phyloP scores from a whole-genome alignment of 768 basidiomycete genomes.

The Podaxis sp. region DNA sequence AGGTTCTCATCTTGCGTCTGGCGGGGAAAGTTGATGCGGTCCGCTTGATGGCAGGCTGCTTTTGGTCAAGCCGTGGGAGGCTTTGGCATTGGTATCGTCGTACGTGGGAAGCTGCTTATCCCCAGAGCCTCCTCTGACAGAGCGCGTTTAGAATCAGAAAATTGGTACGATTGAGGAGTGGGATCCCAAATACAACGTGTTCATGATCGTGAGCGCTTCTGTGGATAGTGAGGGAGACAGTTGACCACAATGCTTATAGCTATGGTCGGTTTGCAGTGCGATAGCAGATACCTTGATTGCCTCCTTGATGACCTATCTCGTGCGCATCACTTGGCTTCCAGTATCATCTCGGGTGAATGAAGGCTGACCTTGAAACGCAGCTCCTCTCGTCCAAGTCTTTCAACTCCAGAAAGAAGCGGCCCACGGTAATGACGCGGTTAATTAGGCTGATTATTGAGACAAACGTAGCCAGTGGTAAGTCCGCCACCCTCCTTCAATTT shows the following conservation, averaged over 20 bases:
- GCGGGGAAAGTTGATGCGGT: not conserved
- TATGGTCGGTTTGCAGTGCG: constrained; percentile 10
- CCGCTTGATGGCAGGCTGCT: not conserved
- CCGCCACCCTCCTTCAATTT: not conserved
- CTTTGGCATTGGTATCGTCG: constrained; percentile 13
- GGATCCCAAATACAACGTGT: constrained; percentile 1
- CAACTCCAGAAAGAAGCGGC: not conserved
- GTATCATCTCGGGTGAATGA: not conserved
- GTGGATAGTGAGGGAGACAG: too few relatives aligned
- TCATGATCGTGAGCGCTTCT: constrained; percentile 9
- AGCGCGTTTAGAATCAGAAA: constrained; percentile 5
- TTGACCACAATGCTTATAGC: not conserved
- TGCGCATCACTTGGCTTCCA: not conserved
- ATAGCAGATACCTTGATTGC: constrained; percentile 12
- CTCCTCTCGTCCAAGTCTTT: not conserved
- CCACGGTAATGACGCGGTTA: constrained; percentile 1
- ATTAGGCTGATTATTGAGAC: constrained; percentile 12
- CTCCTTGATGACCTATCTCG: constrained; percentile 4
- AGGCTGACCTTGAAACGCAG: not conserved
- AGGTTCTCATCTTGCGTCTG: not conserved
- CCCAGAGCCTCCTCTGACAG: not conserved
- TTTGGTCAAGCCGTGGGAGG: constrained; percentile 7
- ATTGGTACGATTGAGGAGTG: constrained; percentile 8
- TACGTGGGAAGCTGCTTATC: not conserved
- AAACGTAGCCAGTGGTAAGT: constrained; percentile 11